These are phyloP conservation scores for Moesziomyces sp. DNA, from an alignment of 1,284 basidiomycete species.

Conservation along the genomic window DNA sequence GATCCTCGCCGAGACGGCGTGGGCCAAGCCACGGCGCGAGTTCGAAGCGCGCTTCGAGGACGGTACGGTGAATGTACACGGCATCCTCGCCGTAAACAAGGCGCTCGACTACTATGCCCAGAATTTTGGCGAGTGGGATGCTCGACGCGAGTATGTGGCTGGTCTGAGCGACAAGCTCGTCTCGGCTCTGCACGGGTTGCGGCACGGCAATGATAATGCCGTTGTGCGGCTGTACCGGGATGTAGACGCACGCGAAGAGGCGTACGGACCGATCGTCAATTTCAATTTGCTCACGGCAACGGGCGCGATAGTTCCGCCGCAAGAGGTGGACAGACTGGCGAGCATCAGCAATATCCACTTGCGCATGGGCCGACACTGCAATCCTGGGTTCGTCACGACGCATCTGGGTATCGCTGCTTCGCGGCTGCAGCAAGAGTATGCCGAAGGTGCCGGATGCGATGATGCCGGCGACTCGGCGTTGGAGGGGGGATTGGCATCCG, in stretches of 20 bases:
- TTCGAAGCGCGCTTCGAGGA: conserved; percentile 48
- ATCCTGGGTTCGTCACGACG: conserved; percentile 47
- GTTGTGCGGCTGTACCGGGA: conserved; percentile 27
- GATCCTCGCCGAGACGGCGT: conserved; percentile 27
- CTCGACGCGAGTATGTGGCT: conserved; percentile 19
- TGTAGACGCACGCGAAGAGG: background rate
- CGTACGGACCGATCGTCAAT: conserved; percentile 49
- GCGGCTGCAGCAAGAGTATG: conserved; percentile 43
- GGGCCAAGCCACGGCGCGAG: conserved; percentile 37
- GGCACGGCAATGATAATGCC: conserved; percentile 37
- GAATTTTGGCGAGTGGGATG: conserved; percentile 28
- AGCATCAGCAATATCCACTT: conserved; percentile 55
- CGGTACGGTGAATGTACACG: conserved; percentile 54
- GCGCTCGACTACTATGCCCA: conserved; percentile 34
- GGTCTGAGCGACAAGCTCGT: conserved; percentile 21
- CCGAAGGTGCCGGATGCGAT: conserved; percentile 53
- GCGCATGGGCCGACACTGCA: conserved; percentile 57
- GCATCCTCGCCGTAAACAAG: conserved; percentile 41
- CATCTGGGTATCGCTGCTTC: conserved; percentile 33
- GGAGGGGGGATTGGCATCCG: conserved; percentile 11
- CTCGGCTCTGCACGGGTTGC: conserved; percentile 13
- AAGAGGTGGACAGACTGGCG: conserved; percentile 51
- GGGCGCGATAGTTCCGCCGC: conserved; percentile 36
- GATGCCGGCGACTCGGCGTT: conserved; percentile 17
- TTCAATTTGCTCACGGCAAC: conserved; percentile 42